A percentile compares a stretch with the other conserved stretches of the same genome.
Evolutionary conservation across 441 rosid species (phyloP).

Genomic region (Erodium moschatum): DNA sequence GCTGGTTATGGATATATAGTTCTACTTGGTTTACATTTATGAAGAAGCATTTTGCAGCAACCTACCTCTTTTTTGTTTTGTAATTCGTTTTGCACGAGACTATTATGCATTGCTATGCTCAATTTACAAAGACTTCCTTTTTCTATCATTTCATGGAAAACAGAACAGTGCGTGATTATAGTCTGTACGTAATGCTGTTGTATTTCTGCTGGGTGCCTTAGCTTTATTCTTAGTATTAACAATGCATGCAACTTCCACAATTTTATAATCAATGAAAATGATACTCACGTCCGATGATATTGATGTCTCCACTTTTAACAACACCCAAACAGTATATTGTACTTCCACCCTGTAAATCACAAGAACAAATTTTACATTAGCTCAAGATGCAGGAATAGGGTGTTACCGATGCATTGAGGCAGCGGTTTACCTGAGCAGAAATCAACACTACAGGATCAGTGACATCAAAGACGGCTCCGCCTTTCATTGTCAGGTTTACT

Average conservation of each 20-base stretch:
- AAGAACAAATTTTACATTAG: conserved; percentile 16
- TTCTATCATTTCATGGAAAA: too few species aligned
- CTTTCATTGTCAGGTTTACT: conserved; percentile 67
- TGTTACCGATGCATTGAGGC: conserved; percentile 11
- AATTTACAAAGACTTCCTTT: too few species aligned
- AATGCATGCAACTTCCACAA: background rate
- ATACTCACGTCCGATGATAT: conserved; percentile 90
- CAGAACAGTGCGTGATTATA: too few species aligned
- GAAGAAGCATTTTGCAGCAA: background rate
- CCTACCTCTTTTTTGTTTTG: background rate
- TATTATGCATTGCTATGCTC: too few species aligned
- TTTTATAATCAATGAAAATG: background rate
- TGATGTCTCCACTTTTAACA: conserved; percentile 58
- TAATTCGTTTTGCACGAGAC: too few species aligned
- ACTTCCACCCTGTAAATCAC: conserved; percentile 32
- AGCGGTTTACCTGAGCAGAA: conserved; percentile 34
- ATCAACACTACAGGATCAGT: conserved; percentile 42
- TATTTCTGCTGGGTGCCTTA: background rate
- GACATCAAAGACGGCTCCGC: conserved; percentile 49
- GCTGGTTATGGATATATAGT: too few species aligned
- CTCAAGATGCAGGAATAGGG: conserved; percentile 9
- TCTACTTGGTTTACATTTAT: too few species aligned
- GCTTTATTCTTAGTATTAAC: background rate
- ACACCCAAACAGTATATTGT: conserved; percentile 59
- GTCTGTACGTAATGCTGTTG: background rate